phyloP scores from a whole-genome alignment of 1,139 yeast species.

The Debaryomyces udenii region DNA sequence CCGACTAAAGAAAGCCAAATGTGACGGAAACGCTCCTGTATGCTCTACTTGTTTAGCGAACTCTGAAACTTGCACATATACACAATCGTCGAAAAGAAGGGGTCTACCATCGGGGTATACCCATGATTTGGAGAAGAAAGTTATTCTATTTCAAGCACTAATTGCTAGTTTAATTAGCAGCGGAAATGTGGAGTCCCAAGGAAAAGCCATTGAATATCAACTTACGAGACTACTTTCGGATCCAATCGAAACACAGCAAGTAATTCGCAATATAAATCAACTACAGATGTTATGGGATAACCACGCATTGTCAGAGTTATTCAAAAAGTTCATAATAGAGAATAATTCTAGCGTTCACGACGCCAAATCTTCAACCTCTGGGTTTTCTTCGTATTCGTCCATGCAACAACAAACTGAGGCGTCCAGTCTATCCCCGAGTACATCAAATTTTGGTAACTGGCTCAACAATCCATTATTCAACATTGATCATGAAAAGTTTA shows the following conservation, averaged over 20 bases:
- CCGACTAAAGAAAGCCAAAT: slow-evolving; percentile 27
- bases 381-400: slow-evolving; percentile 8
- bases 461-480: slow-evolving; percentile 9
- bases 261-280: slow-evolving; percentile 12
- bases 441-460: not conserved
- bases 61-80: slow-evolving; percentile 21
- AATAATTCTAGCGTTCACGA: slow-evolving; percentile 15
- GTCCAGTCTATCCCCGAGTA: slow-evolving; percentile 2
- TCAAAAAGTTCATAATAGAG: slow-evolving; percentile 16
- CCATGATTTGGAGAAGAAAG: slow-evolving; percentile 25
- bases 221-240: slow-evolving; percentile 12
- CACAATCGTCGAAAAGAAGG: slow-evolving; percentile 23
- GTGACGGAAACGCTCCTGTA: slow-evolving; percentile 26
- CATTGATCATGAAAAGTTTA: slow-evolving; percentile 2
- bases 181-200: slow-evolving; percentile 3
- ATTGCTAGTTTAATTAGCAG: slow-evolving; percentile 15
- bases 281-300: slow-evolving; percentile 18
- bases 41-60: slow-evolving; percentile 22
- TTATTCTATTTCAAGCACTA: slow-evolving; percentile 21
- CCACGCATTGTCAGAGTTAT: slow-evolving; percentile 11
- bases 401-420: slow-evolving; percentile 1
- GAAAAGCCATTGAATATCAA: slow-evolving; percentile 12
- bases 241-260: slow-evolving; percentile 8
- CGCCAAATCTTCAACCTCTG: slow-evolving; percentile 13
- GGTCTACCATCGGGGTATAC: slow-evolving; percentile 30